Percentiles rank a stretch among this genome's conserved stretches.
phyloP scores from a whole-genome alignment of 495 filamentous ascomycete species.

The Penicillium salamii region DNA sequence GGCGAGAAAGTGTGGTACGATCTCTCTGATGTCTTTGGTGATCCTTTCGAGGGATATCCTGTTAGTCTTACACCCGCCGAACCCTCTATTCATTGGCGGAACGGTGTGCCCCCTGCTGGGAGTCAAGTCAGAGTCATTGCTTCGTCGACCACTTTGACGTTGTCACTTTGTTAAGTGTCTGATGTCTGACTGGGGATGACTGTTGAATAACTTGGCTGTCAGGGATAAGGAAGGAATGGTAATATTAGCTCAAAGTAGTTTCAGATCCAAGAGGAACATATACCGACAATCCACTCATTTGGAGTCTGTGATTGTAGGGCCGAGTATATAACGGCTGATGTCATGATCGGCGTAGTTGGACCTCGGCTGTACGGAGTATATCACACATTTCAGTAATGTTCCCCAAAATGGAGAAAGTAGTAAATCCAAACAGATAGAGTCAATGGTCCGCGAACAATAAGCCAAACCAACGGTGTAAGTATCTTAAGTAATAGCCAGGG shows the following conservation, averaged over 20 bases:
- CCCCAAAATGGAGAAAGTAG: not conserved
- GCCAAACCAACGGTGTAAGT: not conserved
- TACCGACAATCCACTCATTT: no score
- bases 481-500: not conserved
- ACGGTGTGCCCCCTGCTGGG: slow-evolving; percentile 48
- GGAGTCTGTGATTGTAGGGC: no score
- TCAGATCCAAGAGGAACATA: no score
- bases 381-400: no score
- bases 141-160: slow-evolving; percentile 29
- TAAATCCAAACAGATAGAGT: not conserved
- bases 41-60: slow-evolving; percentile 48
- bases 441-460: not conserved
- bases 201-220: no score
- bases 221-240: no score
- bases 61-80: slow-evolving; percentile 38
- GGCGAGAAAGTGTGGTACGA: slow-evolving; percentile 52
- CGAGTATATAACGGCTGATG: not conserved
- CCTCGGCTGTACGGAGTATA: not conserved
- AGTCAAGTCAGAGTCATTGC: slow-evolving; percentile 44
- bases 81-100: slow-evolving; percentile 44
- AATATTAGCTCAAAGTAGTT: no score
- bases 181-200: no score
- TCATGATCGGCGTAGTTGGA: not conserved
- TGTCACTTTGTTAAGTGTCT: slow-evolving; percentile 30
- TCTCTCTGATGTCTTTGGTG: slow-evolving; percentile 55